Percentiles rank a stretch among this genome's conserved stretches.
These are phyloP conservation scores for Fusarium sp. DNA, from an alignment of 2,329 filamentous ascomycete genomes.

Conservation along the genomic window DNA sequence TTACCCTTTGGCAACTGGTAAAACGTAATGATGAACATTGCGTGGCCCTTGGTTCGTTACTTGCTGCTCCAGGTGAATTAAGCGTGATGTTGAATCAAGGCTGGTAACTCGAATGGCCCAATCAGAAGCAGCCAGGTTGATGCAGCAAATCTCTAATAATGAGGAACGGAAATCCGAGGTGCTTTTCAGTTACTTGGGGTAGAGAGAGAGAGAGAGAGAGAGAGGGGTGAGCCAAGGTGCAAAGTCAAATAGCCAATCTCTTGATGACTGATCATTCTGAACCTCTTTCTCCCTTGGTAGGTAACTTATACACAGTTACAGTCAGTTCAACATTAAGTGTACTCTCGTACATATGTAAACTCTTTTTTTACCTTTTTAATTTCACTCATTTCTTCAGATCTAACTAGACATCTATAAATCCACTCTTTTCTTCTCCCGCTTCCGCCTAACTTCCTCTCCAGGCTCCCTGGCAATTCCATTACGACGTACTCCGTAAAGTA, in stretches of 20 bases:
- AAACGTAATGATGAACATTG: conserved; percentile 24
- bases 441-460: conserved; percentile 16
- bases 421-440: conserved; percentile 15
- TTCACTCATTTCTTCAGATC: conserved; percentile 7
- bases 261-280: conserved; percentile 1
- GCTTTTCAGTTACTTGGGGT: not conserved
- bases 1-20: not conserved
- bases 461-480: conserved; percentile 24
- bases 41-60: conserved; percentile 3
- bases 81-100: conserved; percentile 31
- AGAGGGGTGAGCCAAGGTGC: conserved; percentile 1
- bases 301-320: conserved; percentile 11
- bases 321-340: conserved; percentile 1
- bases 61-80: conserved; percentile 11
- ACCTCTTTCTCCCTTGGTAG: conserved; percentile 43
- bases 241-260: conserved; percentile 10
- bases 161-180: not conserved
- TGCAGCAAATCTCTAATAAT: conserved; percentile 13
- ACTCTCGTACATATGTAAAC: not conserved
- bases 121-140: conserved; percentile 30
- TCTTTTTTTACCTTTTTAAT: not conserved
- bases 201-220: not conserved
- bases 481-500: conserved; percentile 13
- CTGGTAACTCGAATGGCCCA: conserved; percentile 18
- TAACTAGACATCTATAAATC: conserved; percentile 1